Evolutionary conservation across 2,329 filamentous ascomycete species (phyloP), one percentile per base, ranked within the genome.

Genomic region (Mollisia scopiformis): DNA sequence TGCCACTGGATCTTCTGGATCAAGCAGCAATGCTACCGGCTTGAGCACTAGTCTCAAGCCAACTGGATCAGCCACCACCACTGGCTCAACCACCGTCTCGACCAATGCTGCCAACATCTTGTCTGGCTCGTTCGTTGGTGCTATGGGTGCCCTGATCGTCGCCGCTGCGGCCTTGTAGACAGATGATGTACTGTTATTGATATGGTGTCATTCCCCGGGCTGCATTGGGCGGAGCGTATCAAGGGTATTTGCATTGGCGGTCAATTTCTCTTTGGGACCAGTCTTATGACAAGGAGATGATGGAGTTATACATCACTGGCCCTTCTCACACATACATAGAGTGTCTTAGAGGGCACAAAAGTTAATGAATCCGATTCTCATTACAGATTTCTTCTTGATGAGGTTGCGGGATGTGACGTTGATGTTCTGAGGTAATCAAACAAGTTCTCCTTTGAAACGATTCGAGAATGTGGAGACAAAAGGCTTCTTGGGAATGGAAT

Each of bases 91-190:
- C 19, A 33, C 63, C 11, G 55, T 35, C 10, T 33, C 28, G 25
- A 55, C 50, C 27, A 64, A 57, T 52, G 49, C 58, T 33, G 69
- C 61, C 13, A 58, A 61, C 11, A 35, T 62, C 37, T 39, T 66
- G n/a, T 53, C 66, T 16, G 63, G 58, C 43, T 67, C 70, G 2
- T 49, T 68, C 51, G 53, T 67, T 35, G 66, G 57, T 33, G 60
- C 53, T 37, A 27, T 69, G 6, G 66, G 58, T 59, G 65, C 62
- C 46, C 28, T 68, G 16, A 47, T 67, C 21, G 65, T 63, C 50
- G 66, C 66, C 39, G 23, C 66, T 33, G 56, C 63, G 21, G 64
- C 66, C 50, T 65, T 72, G 67, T 72, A 71, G 66, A 65, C 62
- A 60, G 27, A 28, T 28, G 43, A 8, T 41, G 57, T 33, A 13